Evolutionary conservation across 2,329 filamentous ascomycete genomes (phyloP), one percentile per base, ranked within the genome.

Genomic region (Pyrenophora seminiperda): DNA sequence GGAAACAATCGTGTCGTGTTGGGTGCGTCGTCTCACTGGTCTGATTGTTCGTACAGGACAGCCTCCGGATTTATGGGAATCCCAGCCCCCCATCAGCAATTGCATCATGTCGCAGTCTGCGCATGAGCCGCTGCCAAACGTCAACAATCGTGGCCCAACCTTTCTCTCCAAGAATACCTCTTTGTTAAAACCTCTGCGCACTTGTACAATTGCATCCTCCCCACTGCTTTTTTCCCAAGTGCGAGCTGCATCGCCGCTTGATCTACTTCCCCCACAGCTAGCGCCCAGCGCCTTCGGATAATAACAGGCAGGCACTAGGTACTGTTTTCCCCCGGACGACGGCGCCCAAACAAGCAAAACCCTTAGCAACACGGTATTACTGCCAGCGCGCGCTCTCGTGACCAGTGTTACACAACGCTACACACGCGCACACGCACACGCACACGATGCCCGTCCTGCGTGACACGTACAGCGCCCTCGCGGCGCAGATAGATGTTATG

Each of bases 51-150:
- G 37, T 34, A 44, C 24, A 48, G 41, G 47, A 50, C 58, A 62
- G 61, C 63, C 58, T 56, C 60, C 62, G 45, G 47, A 58, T 65
- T 63, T 56, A 59, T 60, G 56, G 46, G 49, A 10, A 11, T 27
- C 62, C 64, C 66, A 68, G 62, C 66, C 66, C 66, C 62, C 64
- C 56, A 51, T 34, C 39, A 41, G 34, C 41, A 51, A 66, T 68
- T 65, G 64, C 66, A 68, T 69, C 65, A 69, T 63, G 60, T 36
- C 46, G 50, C 50, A 50, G 43, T 41, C 42, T 46, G 19, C 34
- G 45, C 56, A 58, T 43, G 24, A 40, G 47, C 51, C 45, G 38
- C 24, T 42, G 41, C 43, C 53, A 46, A 49, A 46, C 59, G 50
- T 58, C 37, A 41, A 56, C 53, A 47, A 53, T 45, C 43, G 32